A percentile compares a stretch with the other conserved stretches of the same genome.
phyloP scores from a whole-genome alignment of 176 grass and related monocot genomes.

The Dendrocalamus sinicus region DNA sequence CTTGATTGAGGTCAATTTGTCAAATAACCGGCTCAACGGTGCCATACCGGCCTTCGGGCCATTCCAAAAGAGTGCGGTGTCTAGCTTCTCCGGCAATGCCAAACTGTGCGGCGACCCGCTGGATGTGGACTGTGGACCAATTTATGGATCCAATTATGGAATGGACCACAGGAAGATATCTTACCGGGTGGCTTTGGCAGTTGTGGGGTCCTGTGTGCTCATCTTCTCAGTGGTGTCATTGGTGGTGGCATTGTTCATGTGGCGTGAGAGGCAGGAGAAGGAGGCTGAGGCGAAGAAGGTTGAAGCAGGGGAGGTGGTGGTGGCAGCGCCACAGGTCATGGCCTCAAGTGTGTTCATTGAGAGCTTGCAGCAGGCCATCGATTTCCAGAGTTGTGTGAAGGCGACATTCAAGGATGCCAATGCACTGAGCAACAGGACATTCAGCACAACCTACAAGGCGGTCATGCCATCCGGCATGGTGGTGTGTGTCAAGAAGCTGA shows the following conservation, averaged over 20 bases:
- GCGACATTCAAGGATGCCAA: slow-evolving; percentile 73
- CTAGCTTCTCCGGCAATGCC: slow-evolving; percentile 80
- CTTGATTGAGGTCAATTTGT: slow-evolving; percentile 94
- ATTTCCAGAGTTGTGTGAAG: slow-evolving; percentile 79
- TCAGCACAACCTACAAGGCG: slow-evolving; percentile 80
- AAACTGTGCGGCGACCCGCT: slow-evolving; percentile 80
- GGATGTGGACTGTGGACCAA: slow-evolving; percentile 59
- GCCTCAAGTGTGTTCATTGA: slow-evolving; percentile 73
- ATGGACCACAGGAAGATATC: slow-evolving; percentile 75
- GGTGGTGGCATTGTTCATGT: slow-evolving; percentile 86
- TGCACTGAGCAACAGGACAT: slow-evolving; percentile 65
- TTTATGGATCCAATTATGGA: slow-evolving; percentile 62
- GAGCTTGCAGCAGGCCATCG: slow-evolving; percentile 85
- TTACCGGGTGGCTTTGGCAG: slow-evolving; percentile 79
- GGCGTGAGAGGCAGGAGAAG: slow-evolving; percentile 91
- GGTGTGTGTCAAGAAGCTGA: slow-evolving; percentile 84
- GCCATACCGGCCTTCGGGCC: slow-evolving; percentile 76
- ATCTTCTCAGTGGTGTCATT: slow-evolving; percentile 74
- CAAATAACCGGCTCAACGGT: slow-evolving; percentile 75
- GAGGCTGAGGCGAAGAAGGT: slow-evolving; percentile 69
- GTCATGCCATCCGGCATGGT: slow-evolving; percentile 89
- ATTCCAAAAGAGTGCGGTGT: slow-evolving; percentile 82
- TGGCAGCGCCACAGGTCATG: slow-evolving; percentile 53
- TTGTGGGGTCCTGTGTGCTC: slow-evolving; percentile 77
- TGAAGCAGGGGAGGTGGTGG: slow-evolving; percentile 56